Conservation (phyloP, 2,329 filamentous ascomycete genomes). For the Penicillium thymicola region DNA sequence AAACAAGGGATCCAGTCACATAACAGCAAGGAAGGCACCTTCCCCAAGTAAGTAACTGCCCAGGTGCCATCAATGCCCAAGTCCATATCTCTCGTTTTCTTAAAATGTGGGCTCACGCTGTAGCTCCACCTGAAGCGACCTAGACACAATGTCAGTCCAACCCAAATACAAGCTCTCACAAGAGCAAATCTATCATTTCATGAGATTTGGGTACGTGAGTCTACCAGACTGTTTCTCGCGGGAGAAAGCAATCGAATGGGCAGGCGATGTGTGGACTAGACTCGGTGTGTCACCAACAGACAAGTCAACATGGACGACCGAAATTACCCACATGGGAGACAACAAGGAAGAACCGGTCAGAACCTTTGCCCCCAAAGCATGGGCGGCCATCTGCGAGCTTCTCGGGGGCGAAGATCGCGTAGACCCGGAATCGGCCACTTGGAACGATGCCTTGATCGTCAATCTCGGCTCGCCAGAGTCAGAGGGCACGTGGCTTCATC, state of each 20-base stretch:
- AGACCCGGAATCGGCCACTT: slow-evolving; percentile 49
- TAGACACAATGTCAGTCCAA: not conserved
- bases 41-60: not conserved
- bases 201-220: slow-evolving; percentile 56
- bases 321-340: slow-evolving; percentile 62
- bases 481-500: slow-evolving; percentile 50
- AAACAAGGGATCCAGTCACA: not conserved
- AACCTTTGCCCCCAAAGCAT: slow-evolving; percentile 62
- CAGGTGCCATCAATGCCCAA: not conserved
- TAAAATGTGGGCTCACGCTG: not conserved
- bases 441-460: slow-evolving; percentile 67
- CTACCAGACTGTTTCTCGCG: slow-evolving; percentile 52
- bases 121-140: not conserved
- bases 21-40: not conserved
- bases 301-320: slow-evolving; percentile 62
- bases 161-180: slow-evolving; percentile 36
- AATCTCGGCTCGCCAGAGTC: slow-evolving; percentile 60
- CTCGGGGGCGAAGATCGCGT: slow-evolving; percentile 61
- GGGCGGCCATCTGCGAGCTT: slow-evolving; percentile 64
- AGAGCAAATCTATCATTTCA: slow-evolving; percentile 52
- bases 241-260: slow-evolving; percentile 49
- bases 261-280: slow-evolving; percentile 58
- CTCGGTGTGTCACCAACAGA: slow-evolving; percentile 63
- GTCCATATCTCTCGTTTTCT: not conserved
- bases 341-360: slow-evolving; percentile 55